Evolutionary conservation across 257 asterid species (phyloP), one percentile per base, ranked within the genome.

Genomic region (Nicotiana obtusifolia): DNA sequence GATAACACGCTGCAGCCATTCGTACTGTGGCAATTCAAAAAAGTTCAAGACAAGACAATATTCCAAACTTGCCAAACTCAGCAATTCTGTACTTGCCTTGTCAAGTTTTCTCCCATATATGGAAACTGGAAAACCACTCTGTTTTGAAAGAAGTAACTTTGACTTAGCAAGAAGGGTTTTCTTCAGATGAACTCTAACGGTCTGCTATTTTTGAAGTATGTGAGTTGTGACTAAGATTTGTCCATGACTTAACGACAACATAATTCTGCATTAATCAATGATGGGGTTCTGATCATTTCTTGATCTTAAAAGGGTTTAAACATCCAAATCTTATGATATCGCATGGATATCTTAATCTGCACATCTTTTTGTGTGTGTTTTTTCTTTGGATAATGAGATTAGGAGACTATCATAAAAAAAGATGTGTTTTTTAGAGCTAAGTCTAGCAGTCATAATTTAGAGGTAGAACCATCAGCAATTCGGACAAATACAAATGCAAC

Each of bases 61-160:
- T 83, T 59, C 86, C 75, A 68, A 59, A 66, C 86, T 79, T 80
- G 83, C 22, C 19, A 69, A 79, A 80, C 64, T 26, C 62, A 28
- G 73, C 30, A 15, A 31, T 47, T 3, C 16, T 35, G 28, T 68
- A 49, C 66, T 61, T 77, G 60, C 68, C 77, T 10, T 80, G 73
- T 41, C 30, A 26, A 26, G 30, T 26, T 26, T 26, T 2, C 30
- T 26, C 30, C 78, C 78, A 84, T 57, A 47, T 22, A 73, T 57
- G 35, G 61, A 41, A 69, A 41, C 77, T 41, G 78, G 31, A 69
- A 41, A 41, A 69, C 20, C 16, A 41, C 10, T 69, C 17, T 69
- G 78, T 69, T 67, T 20, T 61, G 22, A 20, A 19, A 68, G 35
- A 62, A 62, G 19, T 9, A 62, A 24, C 68, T 62, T 62, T 62